Base-by-base conservation (phyloP, 257 asterid genomes). In the Ehretia macrophylla region DNA sequence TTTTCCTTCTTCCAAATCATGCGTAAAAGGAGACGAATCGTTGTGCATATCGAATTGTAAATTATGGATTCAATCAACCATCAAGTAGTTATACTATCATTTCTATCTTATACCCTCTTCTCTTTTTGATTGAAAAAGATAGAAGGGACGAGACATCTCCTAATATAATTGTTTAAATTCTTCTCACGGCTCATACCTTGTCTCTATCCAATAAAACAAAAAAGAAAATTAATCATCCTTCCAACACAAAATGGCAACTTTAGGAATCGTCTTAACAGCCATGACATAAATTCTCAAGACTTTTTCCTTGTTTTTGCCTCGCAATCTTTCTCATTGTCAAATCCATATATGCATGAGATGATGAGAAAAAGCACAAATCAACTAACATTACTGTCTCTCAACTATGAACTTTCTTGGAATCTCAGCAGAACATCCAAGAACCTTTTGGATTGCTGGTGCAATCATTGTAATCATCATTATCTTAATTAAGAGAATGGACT, bases 401-500 rank as follows among this genome's bases (percentile, higher is more conserved):
- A 79, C 39, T 45, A 85, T 85, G 95, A 66, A 82, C 74, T 79
- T 81, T 59, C 78, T 77, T 56, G 81, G 83, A 83, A 77, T 83
- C 51, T 50, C 78, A 32, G 79, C 51, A 46, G 51, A 46, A 46
- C 51, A 71, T 61, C 64, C 69, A 49, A 74, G 75, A 72, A 79
- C 67, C 81, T 81, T 72, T 44, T 67, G 80, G 73, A 65, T 81
- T 54, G 65, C 74, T 21, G 87, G 86, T 16, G 91, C 83, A 64
- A 69, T 88, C 48, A 11, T 62, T 20, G 64, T 77, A 8, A 79
- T 81, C 1, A 71, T 85, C 72, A 65, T 81, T 22, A 62, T 85
- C 21, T 74, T 83, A 13, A 32, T 62, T 88, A 5, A 76, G 83
- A 52, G 77, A 72, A 51, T 76, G 75, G 63, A 77, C 79, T 17